Evolutionary conservation across 2,329 filamentous ascomycete genomes (phyloP), one percentile per base, ranked within the genome.

Genomic region (Claviceps cyperi): DNA sequence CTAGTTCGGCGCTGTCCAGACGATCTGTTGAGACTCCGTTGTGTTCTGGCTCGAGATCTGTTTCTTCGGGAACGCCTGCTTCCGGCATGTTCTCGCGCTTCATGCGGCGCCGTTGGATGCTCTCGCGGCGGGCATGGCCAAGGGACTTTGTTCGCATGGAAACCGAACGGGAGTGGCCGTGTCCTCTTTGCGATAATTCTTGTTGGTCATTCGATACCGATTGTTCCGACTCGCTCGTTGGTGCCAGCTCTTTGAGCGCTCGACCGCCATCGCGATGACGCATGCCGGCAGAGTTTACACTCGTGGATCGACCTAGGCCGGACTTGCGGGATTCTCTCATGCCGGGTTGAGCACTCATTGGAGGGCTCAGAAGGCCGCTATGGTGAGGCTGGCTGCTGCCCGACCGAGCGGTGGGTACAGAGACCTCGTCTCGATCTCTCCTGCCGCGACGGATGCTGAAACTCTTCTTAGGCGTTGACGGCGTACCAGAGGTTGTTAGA

Each of bases 31-130:
- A 83, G 28, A 74, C 66, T 3, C 77, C 77, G 52, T 77, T 81
- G 36, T 72, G 72, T 51, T 80, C 76, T 24, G 87, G 69, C 51
- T 96, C 89, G 46, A 82, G 78, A 60, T 94, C 88, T 0, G 89
- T 94, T 68, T 96, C 92, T 64, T 97, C 91, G 0, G 86, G 86
- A 2, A 96, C 84, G 58, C 92, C 86, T 19, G 82, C 80, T 54
- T 88, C 82, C 50, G 79, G 77, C 14, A 77, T 74, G 51, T 84
- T 83, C 57, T 90, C 86, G 58, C 86, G 77, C 48, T 80, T 78
- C 50, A 82, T 77, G 49, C 91, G 80, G 51, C 91, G 79, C 44
- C 86, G 86, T 66, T 96, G 91, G 50, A 96, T 94, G 64, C 89
- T 95, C 64, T 96, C 91, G 52, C 87, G 78, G 39, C 91, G 80